phyloP scores from a whole-genome alignment of 1,284 basidiomycete species.

The Microbotryomycetes sp. region DNA sequence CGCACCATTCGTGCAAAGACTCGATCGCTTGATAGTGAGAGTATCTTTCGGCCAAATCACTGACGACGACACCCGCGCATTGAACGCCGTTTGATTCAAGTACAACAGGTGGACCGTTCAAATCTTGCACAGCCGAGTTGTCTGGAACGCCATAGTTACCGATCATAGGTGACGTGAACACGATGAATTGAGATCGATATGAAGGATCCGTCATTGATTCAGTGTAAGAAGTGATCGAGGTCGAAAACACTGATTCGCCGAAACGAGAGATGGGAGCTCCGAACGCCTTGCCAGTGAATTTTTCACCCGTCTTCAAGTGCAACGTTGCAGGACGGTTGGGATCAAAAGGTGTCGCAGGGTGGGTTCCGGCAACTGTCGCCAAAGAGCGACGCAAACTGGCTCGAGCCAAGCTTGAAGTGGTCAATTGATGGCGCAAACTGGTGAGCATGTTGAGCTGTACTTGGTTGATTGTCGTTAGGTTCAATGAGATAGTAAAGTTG shows the following conservation, averaged over 20 bases:
- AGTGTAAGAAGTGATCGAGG: constrained; percentile 97
- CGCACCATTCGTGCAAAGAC: constrained; percentile 88
- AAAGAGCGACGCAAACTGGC: background rate
- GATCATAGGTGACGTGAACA: constrained; percentile 96
- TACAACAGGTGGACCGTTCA: constrained; percentile 66
- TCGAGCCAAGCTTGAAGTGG: background rate
- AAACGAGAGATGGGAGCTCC: constrained; percentile 81
- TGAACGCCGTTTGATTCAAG: constrained; percentile 87
- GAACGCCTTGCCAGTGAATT: constrained; percentile 82
- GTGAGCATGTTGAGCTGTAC: background rate
- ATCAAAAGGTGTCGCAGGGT: constrained; percentile 24
- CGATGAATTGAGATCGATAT: constrained; percentile 94
- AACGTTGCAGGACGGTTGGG: constrained; percentile 65
- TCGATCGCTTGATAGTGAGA: constrained; percentile 93
- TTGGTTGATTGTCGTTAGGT: background rate
- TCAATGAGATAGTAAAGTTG: background rate
- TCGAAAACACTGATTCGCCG: constrained; percentile 98
- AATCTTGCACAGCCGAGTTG: constrained; percentile 54
- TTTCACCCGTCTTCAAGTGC: constrained; percentile 89
- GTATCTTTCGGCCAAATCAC: constrained; percentile 88
- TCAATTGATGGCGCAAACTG: background rate
- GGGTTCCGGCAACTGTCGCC: constrained; percentile 1
- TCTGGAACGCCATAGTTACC: constrained; percentile 95
- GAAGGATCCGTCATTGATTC: constrained; percentile 99
- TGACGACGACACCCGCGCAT: constrained; percentile 87